Percentiles rank a stretch among this genome's conserved stretches.
Conservation (phyloP, 768 basidiomycete species). For the Termitomyces sp. region DNA sequence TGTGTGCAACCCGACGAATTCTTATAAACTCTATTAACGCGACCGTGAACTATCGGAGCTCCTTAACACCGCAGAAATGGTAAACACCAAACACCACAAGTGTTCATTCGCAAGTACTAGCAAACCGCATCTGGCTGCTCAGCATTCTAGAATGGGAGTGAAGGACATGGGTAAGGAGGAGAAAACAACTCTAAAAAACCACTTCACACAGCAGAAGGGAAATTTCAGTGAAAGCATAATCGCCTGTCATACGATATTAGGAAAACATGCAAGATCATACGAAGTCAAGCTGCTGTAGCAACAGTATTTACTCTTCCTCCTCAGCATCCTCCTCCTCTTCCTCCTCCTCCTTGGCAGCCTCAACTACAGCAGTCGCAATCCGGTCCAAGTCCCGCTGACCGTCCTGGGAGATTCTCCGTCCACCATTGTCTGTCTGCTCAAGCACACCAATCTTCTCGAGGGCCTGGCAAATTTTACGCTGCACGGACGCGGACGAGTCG, state of each 20-base stretch:
- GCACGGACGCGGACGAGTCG: slow-evolving; percentile 78
- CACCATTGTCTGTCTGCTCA: slow-evolving; percentile 90
- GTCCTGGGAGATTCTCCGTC: slow-evolving; percentile 94
- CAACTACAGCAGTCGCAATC: slow-evolving; percentile 86
- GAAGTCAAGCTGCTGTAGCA: slow-evolving; percentile 9
- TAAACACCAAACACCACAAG: background rate
- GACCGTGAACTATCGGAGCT: background rate
- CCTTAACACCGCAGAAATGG: background rate
- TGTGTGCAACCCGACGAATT: too few species aligned
- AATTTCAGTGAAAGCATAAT: slow-evolving; percentile 32
- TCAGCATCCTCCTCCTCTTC: slow-evolving; percentile 69
- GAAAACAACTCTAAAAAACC: background rate
- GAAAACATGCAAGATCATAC: slow-evolving; percentile 36
- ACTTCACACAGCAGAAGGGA: background rate
- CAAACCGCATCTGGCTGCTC: background rate
- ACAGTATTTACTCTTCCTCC: slow-evolving; percentile 47
- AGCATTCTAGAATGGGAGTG: background rate
- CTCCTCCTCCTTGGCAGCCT: slow-evolving; percentile 67
- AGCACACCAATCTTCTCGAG: slow-evolving; percentile 98
- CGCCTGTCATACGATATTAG: slow-evolving; percentile 31
- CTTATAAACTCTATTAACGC: too few species aligned
- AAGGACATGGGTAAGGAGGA: background rate
- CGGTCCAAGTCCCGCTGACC: slow-evolving; percentile 95
- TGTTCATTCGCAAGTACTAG: background rate
- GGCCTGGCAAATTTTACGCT: slow-evolving; percentile 94